Base-by-base conservation (phyloP, 208 protist genomes). In the Angomonas desouzai region DNA sequence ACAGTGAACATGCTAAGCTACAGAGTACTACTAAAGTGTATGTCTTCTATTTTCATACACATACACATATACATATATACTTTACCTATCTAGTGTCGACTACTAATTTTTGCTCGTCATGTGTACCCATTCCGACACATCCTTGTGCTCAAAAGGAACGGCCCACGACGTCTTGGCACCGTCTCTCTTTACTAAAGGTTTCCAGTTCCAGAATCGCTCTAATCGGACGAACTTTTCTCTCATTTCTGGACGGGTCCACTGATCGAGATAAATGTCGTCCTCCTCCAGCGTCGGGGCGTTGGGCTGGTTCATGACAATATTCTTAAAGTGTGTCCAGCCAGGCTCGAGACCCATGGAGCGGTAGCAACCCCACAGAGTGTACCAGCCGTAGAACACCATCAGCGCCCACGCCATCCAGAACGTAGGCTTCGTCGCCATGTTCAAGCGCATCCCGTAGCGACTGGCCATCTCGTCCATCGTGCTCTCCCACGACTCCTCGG, bases 381-480 rank as follows among this genome's bases (percentile, higher is more conserved):
- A 92, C 85, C 85, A 95, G 28, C 76, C 82, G 76, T 92, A 93
- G 53, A 91, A 91, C 36, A 92, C 71, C 77, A 85, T 90, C 25
- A 91, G 60, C 18, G 55, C 72, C 85, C 86, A 95, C 45, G 89
- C 89, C 65, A 95, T 66, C 86, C 89, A 95, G 57, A 92, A 95
- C 10, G 82, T 88, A 4, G 84, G 82, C 65, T 91, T 91, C 10
- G 85, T 82, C 11, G 89, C 76, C 84, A 90, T 88, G 74, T 92
- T 91, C 9, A 92, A 70, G 30, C 76, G 70, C 82, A 95, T 92
- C 58, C 89, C 89, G 66, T 95, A 95, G 64, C 79, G 77, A 68
- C 79, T 88, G 0, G 89, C 89, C 86, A 95, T 91, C 72, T 95
- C 89, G 48, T 92, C 86, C 85, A 91, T 89, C 48, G 86, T 93